Conservation (phyloP, 495 filamentous ascomycete species). For the Aspergillus baeticus region DNA sequence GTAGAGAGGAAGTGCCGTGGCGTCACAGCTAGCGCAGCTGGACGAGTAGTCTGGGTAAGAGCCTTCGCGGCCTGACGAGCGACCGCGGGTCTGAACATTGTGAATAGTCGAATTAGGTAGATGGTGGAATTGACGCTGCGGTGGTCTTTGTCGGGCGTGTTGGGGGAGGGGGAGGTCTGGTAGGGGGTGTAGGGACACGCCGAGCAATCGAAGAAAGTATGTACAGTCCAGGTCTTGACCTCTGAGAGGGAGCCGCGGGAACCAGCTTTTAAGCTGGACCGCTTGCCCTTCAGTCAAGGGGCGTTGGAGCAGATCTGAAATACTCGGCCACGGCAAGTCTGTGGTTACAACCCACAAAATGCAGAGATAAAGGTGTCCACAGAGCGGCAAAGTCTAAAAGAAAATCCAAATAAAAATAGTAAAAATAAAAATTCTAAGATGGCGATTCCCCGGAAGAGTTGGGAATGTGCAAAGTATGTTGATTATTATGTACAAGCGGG, state of each 20-base stretch:
- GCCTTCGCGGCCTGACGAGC: constrained; percentile 32
- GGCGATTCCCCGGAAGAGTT: not conserved
- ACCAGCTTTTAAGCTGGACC: not conserved
- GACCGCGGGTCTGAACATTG: constrained; percentile 35
- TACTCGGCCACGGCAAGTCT: no score
- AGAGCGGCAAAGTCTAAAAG: constrained; percentile 12
- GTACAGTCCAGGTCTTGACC: constrained; percentile 2
- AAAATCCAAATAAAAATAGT: not conserved
- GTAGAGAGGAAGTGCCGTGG: constrained; percentile 29
- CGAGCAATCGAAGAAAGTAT: constrained; percentile 9
- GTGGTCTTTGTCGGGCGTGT: not conserved
- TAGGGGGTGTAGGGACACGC: not conserved
- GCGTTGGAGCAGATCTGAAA: not conserved
- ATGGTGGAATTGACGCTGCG: not conserved
- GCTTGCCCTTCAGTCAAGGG: constrained; percentile 11
- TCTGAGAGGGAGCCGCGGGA: not conserved
- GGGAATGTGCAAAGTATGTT: constrained; percentile 7
- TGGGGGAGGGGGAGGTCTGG: not conserved
- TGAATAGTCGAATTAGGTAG: not conserved
- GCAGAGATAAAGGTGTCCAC: constrained; percentile 11
- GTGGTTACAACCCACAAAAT: not conserved
- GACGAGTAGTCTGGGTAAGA: constrained; percentile 22
- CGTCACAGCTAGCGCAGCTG: constrained; percentile 17
- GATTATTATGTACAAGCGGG: constrained; percentile 1
- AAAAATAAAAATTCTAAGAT: constrained; percentile 3